Evolutionary conservation across 768 basidiomycete genomes (phyloP).

Genomic region (Rhodotorula taiwanensis): DNA sequence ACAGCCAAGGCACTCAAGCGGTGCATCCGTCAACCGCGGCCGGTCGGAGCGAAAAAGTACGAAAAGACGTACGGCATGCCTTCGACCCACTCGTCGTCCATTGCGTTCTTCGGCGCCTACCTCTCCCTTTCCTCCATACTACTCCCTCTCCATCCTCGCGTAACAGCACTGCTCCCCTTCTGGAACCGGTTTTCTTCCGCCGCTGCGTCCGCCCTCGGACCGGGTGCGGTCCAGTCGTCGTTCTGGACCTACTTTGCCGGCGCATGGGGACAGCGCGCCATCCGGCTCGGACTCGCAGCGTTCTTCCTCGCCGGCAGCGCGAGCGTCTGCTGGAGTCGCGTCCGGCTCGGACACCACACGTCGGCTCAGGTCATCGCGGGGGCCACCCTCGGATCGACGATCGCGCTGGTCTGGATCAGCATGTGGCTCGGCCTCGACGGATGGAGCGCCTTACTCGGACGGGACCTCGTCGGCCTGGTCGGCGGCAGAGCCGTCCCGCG

Average conservation of each 20-base stretch:
- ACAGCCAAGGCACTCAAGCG: slow-evolving; percentile 47
- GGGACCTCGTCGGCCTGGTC: not conserved
- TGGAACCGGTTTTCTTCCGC: slow-evolving; percentile 10
- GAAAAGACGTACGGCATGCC: slow-evolving; percentile 50
- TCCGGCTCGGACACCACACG: slow-evolving; percentile 40
- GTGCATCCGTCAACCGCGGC: slow-evolving; percentile 44
- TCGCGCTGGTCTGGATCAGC: slow-evolving; percentile 35
- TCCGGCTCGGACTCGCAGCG: slow-evolving; percentile 19
- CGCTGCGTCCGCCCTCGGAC: slow-evolving; percentile 1
- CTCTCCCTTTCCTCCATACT: slow-evolving; percentile 41
- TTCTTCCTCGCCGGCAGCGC: slow-evolving; percentile 18
- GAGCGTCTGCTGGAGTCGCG: slow-evolving; percentile 39
- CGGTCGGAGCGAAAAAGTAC: slow-evolving; percentile 40
- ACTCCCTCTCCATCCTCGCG: slow-evolving; percentile 36
- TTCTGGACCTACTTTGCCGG: slow-evolving; percentile 11
- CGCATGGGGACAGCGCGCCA: slow-evolving; percentile 2
- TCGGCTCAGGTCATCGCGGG: slow-evolving; percentile 39
- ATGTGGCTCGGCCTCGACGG: slow-evolving; percentile 35
- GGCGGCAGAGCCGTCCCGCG: not conserved
- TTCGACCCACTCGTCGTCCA: slow-evolving; percentile 48
- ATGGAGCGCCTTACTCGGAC: slow-evolving; percentile 10
- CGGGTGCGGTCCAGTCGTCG: slow-evolving; percentile 3
- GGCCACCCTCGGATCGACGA: slow-evolving; percentile 25
- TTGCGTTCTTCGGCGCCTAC: slow-evolving; percentile 47
- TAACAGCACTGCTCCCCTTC: slow-evolving; percentile 36